Conservation (phyloP, 768 basidiomycete genomes). For the Gloeophyllum trabeum region DNA sequence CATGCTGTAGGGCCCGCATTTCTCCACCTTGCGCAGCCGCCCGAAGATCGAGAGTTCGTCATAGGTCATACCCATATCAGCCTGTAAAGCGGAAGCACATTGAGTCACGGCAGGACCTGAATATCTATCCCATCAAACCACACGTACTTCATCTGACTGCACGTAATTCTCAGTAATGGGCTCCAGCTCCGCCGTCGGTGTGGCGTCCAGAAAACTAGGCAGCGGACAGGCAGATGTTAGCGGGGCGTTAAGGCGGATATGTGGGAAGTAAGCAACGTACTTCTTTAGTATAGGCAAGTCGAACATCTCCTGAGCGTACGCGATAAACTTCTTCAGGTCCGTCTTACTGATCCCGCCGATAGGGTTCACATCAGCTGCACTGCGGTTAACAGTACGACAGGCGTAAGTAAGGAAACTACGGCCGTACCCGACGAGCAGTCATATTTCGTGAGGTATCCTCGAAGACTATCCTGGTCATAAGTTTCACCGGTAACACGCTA, state of each 20-base stretch:
- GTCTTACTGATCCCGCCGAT: constrained; percentile 98
- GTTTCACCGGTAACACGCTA: no score
- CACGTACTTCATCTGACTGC: constrained; percentile 82
- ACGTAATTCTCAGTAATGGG: constrained; percentile 92
- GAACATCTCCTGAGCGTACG: constrained; percentile 67
- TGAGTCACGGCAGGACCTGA: no score
- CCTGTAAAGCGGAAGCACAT: constrained; percentile 36
- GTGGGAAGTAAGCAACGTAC: no score
- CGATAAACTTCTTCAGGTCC: constrained; percentile 92
- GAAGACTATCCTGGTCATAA: constrained; percentile 41
- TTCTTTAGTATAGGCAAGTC: constrained; percentile 74
- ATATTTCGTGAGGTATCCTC: constrained; percentile 97
- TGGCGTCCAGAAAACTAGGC: constrained; percentile 76
- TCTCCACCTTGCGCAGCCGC: constrained; percentile 88
- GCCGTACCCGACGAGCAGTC: constrained; percentile 79
- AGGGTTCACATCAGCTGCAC: constrained; percentile 93
- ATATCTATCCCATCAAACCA: no score
- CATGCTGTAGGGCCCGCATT: constrained; percentile 96
- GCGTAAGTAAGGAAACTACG: constrained; percentile 4
- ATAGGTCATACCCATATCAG: constrained; percentile 99
- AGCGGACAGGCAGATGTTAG: not conserved
- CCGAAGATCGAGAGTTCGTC: constrained; percentile 93
- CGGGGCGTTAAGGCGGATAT: no score
- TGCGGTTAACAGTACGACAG: constrained; percentile 1
- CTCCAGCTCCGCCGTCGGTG: constrained; percentile 93